Evolutionary conservation across 2,329 filamentous ascomycete species (phyloP).

Genomic region (Apiospora saccharicola): DNA sequence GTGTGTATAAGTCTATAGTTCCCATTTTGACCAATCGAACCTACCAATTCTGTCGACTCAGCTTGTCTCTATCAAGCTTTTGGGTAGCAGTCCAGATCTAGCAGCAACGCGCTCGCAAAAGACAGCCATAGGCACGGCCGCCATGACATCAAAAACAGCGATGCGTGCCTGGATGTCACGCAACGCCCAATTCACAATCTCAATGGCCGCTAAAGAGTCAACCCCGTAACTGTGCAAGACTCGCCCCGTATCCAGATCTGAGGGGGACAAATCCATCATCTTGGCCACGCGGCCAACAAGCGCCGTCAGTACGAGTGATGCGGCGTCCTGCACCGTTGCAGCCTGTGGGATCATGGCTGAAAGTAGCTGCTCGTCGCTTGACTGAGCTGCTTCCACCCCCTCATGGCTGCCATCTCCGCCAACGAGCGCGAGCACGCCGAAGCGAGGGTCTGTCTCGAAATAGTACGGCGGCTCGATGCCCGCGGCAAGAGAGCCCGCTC

Average conservation of each 20-base stretch:
- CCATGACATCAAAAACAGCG: slow-evolving; percentile 31
- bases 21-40: no score
- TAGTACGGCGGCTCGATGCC: slow-evolving; percentile 33
- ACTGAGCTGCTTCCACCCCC: no score
- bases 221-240: slow-evolving; percentile 30
- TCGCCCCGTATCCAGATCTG: slow-evolving; percentile 28
- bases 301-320: no score
- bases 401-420: background rate
- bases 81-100: background rate
- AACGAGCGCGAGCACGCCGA: background rate
- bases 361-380: no score
- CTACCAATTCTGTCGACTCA: no score
- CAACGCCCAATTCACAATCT: slow-evolving; percentile 34
- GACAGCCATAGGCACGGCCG: background rate
- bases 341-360: background rate
- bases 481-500: background rate
- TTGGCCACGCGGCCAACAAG: slow-evolving; percentile 37
- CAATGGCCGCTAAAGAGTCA: slow-evolving; percentile 34
- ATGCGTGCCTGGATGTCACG: slow-evolving; percentile 27
- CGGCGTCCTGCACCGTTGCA: background rate
- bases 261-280: slow-evolving; percentile 28
- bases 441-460: background rate
- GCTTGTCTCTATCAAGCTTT: background rate
- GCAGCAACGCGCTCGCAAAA: background rate
- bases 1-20: no score